Evolutionary conservation across 805 yeast genomes (phyloP).

Genomic region (Monosporozyma unispora): DNA sequence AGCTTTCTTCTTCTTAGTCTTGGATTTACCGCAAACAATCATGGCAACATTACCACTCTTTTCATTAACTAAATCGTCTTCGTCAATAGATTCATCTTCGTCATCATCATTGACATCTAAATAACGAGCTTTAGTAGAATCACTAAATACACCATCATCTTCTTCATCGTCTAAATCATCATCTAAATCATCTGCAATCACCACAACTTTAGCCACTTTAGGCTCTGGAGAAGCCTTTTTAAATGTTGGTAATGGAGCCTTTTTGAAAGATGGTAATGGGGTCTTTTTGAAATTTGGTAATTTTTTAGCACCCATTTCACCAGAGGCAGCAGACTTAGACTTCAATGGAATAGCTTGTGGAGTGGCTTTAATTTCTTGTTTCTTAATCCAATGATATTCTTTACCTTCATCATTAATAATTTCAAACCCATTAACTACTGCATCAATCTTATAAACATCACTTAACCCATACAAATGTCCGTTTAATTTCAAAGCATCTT

Average conservation of each 20-base stretch:
- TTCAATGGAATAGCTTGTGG: conserved; percentile 25
- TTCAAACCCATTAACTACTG: conserved; percentile 56
- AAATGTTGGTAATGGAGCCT: conserved; percentile 24
- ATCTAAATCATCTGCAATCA: conserved; percentile 26
- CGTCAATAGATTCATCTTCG: conserved; percentile 47
- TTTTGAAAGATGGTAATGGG: conserved; percentile 21
- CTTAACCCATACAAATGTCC: conserved; percentile 48
- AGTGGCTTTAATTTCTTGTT: conserved; percentile 31
- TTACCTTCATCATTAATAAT: conserved; percentile 17
- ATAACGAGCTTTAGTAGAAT: conserved; percentile 40
- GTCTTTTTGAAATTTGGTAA: conserved; percentile 19
- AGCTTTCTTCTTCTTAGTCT: conserved; percentile 55
- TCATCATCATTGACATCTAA: conserved; percentile 38
- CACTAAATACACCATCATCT: conserved; percentile 36
- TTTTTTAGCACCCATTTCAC: conserved; percentile 6
- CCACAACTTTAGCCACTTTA: neutral
- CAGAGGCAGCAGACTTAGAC: conserved; percentile 8
- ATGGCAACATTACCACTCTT: conserved; percentile 14
- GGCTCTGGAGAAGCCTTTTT: conserved; percentile 9
- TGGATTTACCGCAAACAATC: conserved; percentile 26
- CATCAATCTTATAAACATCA: conserved; percentile 40
- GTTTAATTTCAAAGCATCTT: conserved; percentile 32
- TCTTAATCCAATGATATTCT: conserved; percentile 43
- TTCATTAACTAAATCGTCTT: conserved; percentile 44
- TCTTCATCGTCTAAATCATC: conserved; percentile 30